A percentile compares a stretch with the other conserved stretches of the same genome.
Conservation (phyloP, 768 basidiomycete genomes). For the Pulveroboletus ravenelii region DNA sequence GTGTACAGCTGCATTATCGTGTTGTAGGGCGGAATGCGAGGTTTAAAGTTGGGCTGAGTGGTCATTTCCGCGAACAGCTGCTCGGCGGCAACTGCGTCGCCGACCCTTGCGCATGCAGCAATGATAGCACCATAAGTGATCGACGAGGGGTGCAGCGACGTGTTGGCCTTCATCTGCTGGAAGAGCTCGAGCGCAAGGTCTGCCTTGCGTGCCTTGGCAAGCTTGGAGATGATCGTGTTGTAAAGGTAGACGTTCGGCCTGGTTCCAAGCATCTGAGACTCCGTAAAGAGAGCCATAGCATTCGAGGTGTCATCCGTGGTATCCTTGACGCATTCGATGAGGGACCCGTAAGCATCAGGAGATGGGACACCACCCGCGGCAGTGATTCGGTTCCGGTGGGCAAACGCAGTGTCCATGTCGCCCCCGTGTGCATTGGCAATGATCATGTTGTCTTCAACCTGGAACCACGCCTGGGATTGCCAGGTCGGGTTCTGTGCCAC, state of each 20-base stretch:
- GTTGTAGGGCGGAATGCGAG: conserved; percentile 93
- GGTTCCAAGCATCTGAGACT: conserved; percentile 67
- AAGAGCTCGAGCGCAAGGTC: conserved; percentile 87
- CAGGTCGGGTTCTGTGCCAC: conserved; percentile 37
- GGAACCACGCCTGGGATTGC: conserved; percentile 64
- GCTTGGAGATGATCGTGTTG: conserved; percentile 96
- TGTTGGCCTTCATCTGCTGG: conserved; percentile 69
- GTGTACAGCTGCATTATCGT: conserved; percentile 98
- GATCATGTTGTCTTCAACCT: conserved; percentile 86
- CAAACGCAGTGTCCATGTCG: conserved; percentile 71
- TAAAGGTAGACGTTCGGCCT: conserved; percentile 82
- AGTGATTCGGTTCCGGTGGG: conserved; percentile 74
- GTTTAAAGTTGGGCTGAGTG: conserved; percentile 64
- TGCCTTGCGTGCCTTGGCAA: conserved; percentile 91
- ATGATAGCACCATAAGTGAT: conserved; percentile 96
- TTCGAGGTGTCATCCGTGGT: conserved; percentile 94
- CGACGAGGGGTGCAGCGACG: conserved; percentile 59
- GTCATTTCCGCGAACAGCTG: conserved; percentile 84
- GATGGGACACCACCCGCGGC: conserved; percentile 73
- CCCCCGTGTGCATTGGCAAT: conserved; percentile 80
- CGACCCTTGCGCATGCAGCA: conserved; percentile 89
- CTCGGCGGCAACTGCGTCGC: conserved; percentile 79
- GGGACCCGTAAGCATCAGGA: conserved; percentile 87
- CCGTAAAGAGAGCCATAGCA: conserved; percentile 78
- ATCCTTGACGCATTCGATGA: conserved; percentile 84